Base-by-base conservation (phyloP, 2,329 filamentous ascomycete genomes). In the Ceratocystis albifundus region DNA sequence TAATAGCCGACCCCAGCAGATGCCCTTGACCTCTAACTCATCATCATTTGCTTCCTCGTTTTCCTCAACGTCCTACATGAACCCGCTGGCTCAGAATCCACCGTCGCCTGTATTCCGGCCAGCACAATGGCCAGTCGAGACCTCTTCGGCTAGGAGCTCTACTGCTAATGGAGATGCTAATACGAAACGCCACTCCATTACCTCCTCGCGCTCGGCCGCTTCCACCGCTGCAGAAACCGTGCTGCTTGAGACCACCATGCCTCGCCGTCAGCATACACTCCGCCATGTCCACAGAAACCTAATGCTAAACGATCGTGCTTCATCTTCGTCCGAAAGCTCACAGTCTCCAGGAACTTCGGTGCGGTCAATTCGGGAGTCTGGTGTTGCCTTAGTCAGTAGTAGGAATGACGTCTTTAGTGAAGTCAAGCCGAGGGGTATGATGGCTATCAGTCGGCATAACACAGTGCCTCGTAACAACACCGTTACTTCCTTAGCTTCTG, bases 281-380 rank as follows among this genome's bases (percentile, higher is more conserved):
- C 80, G 85, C 3, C 84, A 87, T 72, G 80, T 85, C 10, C 82
- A 78, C 70, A 36, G 61, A 36, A 87, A 86, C 71, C 80, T 82
- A 55, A 74, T 74, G 7, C 80, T 82, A 55, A 74, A 74, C 7
- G 74, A 75, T 0, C 77, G 83, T 67, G 79, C 83, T 68, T 59
- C 41, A 8, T 77, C 80, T 2, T 72, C 72, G 22, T 76, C 76
- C 3, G 67, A 67, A 15, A 76, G 78, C 41, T 67, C 75, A 4
- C 63, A 46, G 10, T 77, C 78, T 6, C 75, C 75, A 1, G 68
- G 73, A n/a, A 77, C 76, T 70, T 80, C 80, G 41, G 75, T 74
- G 4, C 73, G 76, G 7, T 80, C 80, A 32, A 74, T 74, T 4
- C 73, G 76, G 8, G 76, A 75, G 15, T 80, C 79, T 2, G 66